These are phyloP conservation scores for Termitomyces sp. DNA, from an alignment of 768 basidiomycete species.

Conservation along the genomic window DNA sequence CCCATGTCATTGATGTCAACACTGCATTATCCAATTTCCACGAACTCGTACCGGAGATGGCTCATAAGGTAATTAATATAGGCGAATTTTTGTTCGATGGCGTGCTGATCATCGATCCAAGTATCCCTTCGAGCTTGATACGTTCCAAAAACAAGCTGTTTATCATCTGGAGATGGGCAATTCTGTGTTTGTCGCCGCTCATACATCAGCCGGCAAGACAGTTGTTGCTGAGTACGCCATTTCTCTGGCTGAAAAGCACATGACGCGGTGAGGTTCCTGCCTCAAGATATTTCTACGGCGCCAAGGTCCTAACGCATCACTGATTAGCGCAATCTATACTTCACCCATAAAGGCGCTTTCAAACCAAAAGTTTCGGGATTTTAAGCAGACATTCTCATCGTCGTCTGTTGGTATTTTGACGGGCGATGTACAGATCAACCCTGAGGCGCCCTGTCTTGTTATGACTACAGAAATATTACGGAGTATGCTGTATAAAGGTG, in stretches of 20 bases:
- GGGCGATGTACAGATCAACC: conserved; percentile 98
- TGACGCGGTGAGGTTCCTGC: conserved; percentile 72
- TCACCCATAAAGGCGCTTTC: conserved; percentile 98
- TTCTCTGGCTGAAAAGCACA: conserved; percentile 92
- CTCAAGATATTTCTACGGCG: conserved; percentile 9
- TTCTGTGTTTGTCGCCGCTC: conserved; percentile 98
- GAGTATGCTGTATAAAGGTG: conserved; percentile 98
- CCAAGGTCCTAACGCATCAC: background rate
- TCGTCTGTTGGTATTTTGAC: conserved; percentile 93
- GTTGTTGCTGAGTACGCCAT: conserved; percentile 99
- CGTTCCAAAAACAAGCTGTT: conserved; percentile 97
- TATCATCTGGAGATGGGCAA: conserved; percentile 97
- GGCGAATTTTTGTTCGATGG: background rate
- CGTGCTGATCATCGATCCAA: conserved; percentile 19
- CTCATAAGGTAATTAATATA: conserved; percentile 59
- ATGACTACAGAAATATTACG: conserved; percentile 98
- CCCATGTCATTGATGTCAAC: conserved; percentile 93
- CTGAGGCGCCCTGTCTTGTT: conserved; percentile 93
- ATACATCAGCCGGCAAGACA: conserved; percentile 99
- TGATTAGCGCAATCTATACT: conserved; percentile 87
- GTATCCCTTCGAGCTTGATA: conserved; percentile 99
- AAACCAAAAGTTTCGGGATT: conserved; percentile 98
- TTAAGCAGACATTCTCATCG: conserved; percentile 92
- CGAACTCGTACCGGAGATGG: conserved; percentile 95
- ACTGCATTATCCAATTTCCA: conserved; percentile 84